phyloP scores from a whole-genome alignment of 2,329 filamentous ascomycete genomes.

The Colletotrichum caudatum region DNA sequence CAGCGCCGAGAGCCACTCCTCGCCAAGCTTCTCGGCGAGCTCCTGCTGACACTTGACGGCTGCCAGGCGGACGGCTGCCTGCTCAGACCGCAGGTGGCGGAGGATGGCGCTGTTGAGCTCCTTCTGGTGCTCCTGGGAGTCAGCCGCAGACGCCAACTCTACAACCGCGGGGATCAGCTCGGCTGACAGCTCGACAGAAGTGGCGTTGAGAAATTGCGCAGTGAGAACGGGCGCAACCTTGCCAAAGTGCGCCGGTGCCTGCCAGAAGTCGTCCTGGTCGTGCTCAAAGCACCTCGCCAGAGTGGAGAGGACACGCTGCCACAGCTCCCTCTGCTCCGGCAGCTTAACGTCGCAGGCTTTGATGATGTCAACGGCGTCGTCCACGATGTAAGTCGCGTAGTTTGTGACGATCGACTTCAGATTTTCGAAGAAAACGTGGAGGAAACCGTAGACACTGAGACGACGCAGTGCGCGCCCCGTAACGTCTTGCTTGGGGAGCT shows the following conservation, averaged over 20 bases:
- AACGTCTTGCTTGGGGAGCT: slow-evolving; percentile 71
- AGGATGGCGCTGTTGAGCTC: slow-evolving; percentile 84
- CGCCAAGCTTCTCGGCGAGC: slow-evolving; percentile 83
- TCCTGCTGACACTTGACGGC: slow-evolving; percentile 85
- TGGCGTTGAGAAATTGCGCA: slow-evolving; percentile 70
- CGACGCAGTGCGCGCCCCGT: slow-evolving; percentile 71
- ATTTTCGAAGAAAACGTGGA: slow-evolving; percentile 82
- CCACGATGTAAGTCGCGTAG: slow-evolving; percentile 88
- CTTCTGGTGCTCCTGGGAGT: slow-evolving; percentile 91
- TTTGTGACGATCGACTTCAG: slow-evolving; percentile 95
- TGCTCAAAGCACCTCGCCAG: slow-evolving; percentile 83
- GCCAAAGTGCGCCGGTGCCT: slow-evolving; percentile 87
- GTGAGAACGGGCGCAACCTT: slow-evolving; percentile 78
- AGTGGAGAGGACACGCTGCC: slow-evolving; percentile 77
- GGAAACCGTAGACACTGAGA: slow-evolving; percentile 84
- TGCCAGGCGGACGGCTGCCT: slow-evolving; percentile 78
- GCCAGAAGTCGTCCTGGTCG: slow-evolving; percentile 97
- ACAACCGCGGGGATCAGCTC: slow-evolving; percentile 81
- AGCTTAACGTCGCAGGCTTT: slow-evolving; percentile 60
- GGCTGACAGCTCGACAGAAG: slow-evolving; percentile 55
- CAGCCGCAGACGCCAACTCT: slow-evolving; percentile 82
- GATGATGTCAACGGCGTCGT: slow-evolving; percentile 77
- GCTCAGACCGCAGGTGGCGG: slow-evolving; percentile 80
- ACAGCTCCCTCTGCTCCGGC: slow-evolving; percentile 68
- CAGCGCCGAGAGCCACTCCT: slow-evolving; percentile 92